A percentile compares a stretch with the other conserved stretches of the same genome.
phyloP scores from a whole-genome alignment of 768 basidiomycete genomes.

The Naematelia encephala region DNA sequence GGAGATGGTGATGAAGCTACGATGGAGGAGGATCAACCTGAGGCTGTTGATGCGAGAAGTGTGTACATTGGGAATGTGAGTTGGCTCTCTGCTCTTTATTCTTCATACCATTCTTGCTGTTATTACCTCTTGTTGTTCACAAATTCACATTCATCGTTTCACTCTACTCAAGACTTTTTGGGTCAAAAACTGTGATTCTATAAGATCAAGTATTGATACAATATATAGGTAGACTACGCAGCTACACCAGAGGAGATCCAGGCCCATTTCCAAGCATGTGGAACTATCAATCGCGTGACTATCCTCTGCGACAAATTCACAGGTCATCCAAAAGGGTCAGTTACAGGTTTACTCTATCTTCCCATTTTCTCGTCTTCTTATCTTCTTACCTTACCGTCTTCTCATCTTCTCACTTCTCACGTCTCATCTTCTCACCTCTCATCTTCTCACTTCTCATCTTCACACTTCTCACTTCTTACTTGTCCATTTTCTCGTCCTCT shows the following conservation, averaged over 20 bases:
- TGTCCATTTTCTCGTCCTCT: no score
- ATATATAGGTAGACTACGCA: constrained; percentile 82
- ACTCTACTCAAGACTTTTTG: background rate
- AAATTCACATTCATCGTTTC: background rate
- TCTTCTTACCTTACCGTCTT: constrained; percentile 6
- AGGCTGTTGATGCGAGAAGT: constrained; percentile 76
- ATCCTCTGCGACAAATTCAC: constrained; percentile 99
- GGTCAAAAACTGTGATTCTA: no score
- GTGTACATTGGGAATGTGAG: constrained; percentile 94
- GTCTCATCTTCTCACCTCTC: no score
- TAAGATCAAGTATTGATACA: background rate
- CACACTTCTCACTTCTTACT: no score
- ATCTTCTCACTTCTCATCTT: no score
- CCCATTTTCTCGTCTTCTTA: no score
- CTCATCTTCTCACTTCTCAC: background rate
- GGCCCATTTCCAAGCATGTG: constrained; percentile 93
- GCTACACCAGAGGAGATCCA: constrained; percentile 98
- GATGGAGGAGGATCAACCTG: constrained; percentile 82
- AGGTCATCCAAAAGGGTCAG: constrained; percentile 95
- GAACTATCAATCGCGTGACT: constrained; percentile 96
- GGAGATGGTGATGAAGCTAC: constrained; percentile 42
- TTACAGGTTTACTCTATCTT: no score
- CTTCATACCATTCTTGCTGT: background rate
- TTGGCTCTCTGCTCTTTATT: background rate
- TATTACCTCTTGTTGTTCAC: background rate